A percentile compares a stretch with the other conserved stretches of the same genome.
These are phyloP conservation scores for Pseudogymnoascus sp. DNA, from an alignment of 2,329 filamentous ascomycete genomes.

Conservation along the genomic window DNA sequence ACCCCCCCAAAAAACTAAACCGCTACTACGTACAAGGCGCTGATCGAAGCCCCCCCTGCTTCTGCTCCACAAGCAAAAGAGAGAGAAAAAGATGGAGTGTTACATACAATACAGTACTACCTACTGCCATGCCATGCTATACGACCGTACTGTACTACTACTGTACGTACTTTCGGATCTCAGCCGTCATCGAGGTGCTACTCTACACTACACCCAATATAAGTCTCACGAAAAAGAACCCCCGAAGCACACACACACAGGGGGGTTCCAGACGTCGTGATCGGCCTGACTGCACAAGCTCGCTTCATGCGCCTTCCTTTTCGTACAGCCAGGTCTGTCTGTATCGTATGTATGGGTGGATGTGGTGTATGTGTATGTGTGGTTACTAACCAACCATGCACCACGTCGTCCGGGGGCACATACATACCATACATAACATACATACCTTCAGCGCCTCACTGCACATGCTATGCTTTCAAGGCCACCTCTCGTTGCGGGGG, in stretches of 20 bases:
- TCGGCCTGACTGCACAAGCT: background rate
- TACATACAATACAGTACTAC: no score
- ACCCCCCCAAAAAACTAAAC: no score
- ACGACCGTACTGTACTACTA: no score
- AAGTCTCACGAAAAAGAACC: no score
- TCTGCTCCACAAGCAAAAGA: no score
- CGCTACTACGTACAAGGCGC: no score
- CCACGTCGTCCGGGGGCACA: background rate
- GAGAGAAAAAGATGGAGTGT: no score
- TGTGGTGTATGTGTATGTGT: background rate
- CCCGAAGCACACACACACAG: background rate
- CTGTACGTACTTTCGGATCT: background rate
- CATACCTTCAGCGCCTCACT: background rate
- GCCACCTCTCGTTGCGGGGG: background rate
- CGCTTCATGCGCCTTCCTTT: background rate
- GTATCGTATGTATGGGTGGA: no score
- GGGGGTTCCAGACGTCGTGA: background rate
- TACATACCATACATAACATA: background rate
- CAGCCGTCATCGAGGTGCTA: background rate
- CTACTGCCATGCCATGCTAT: no score
- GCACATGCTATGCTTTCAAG: background rate
- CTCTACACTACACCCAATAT: background rate
- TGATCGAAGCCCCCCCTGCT: no score
- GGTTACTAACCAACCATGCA: background rate
- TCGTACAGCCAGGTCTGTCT: background rate